Percentiles rank a stretch among this genome's conserved stretches.
Evolutionary conservation across 371 early-diverging fungal species (phyloP).

Genomic region (Mortierella sp.): DNA sequence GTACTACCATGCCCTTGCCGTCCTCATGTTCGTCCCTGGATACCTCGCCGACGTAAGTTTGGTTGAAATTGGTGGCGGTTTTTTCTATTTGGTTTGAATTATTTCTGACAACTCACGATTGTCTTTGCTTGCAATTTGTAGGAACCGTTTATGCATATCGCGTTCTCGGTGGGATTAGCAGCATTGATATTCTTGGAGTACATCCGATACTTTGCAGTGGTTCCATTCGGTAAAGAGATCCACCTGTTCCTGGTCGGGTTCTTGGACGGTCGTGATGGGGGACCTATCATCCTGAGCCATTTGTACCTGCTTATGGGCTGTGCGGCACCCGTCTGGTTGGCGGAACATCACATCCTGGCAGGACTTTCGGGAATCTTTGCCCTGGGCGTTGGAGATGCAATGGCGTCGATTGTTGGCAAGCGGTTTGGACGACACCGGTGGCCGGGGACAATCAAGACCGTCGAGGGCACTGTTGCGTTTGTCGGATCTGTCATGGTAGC

Average conservation of each 20-base stretch:
- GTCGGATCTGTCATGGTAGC: slow-evolving; percentile 70
- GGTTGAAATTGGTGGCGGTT: slow-evolving; percentile 2
- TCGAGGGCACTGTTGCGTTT: slow-evolving; percentile 93
- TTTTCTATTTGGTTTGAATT: neutral
- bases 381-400: slow-evolving; percentile 91
- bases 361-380: slow-evolving; percentile 85
- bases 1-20: slow-evolving; percentile 87
- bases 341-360: slow-evolving; percentile 66
- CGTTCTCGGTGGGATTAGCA: slow-evolving; percentile 83
- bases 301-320: slow-evolving; percentile 92
- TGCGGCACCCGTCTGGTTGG: slow-evolving; percentile 91
- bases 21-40: slow-evolving; percentile 90
- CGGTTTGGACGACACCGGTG: slow-evolving; percentile 78
- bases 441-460: slow-evolving; percentile 84
- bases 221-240: slow-evolving; percentile 77
- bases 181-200: slow-evolving; percentile 84
- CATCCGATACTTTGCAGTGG: slow-evolving; percentile 82
- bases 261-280: slow-evolving; percentile 86
- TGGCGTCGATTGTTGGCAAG: slow-evolving; percentile 90
- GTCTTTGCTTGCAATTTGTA: slow-evolving; percentile 32
- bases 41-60: slow-evolving; percentile 77
- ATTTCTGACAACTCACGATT: neutral
- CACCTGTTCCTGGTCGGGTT: slow-evolving; percentile 83
- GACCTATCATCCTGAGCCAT: slow-evolving; percentile 89
- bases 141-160: slow-evolving; percentile 83